Percentiles rank a stretch among this genome's conserved stretches.
Evolutionary conservation across 805 yeast species (phyloP).

Genomic region (Yarrowia phangngaensis): DNA sequence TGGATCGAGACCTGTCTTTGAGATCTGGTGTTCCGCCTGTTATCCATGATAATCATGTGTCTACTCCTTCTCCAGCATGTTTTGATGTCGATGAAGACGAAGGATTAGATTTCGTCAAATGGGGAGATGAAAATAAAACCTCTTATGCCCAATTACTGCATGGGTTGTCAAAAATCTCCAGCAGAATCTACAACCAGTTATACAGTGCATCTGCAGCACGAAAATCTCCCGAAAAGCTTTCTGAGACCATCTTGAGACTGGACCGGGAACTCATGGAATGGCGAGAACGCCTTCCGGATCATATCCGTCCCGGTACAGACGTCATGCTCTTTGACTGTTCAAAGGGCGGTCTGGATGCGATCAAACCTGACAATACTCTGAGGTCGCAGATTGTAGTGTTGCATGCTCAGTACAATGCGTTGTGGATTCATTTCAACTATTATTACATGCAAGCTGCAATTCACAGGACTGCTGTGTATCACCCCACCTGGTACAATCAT

Average conservation of each 20-base stretch:
- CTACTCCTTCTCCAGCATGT: constrained; percentile 26
- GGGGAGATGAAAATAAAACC: constrained; percentile 9
- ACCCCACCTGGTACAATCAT: constrained; percentile 31
- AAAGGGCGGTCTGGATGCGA: constrained; percentile 3
- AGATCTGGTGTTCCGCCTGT: constrained; percentile 51
- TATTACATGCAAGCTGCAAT: constrained; percentile 31
- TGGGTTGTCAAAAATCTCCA: constrained; percentile 23
- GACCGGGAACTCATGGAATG: constrained; percentile 32
- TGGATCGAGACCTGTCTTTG: constrained; percentile 46
- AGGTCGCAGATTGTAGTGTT: constrained; percentile 16
- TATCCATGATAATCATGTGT: constrained; percentile 34
- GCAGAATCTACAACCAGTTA: constrained; percentile 27
- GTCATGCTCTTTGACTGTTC: constrained; percentile 15
- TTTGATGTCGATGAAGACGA: constrained; percentile 8
- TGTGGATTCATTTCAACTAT: constrained; percentile 30
- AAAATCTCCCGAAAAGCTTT: constrained; percentile 27
- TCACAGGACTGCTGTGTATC: constrained; percentile 32
- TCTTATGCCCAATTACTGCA: constrained; percentile 20
- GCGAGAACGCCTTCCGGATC: constrained; percentile 30
- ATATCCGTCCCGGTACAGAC: constrained; percentile 29
- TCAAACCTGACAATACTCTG: constrained; percentile 1
- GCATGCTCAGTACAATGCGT: constrained; percentile 25
- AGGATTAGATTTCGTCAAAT: constrained; percentile 16
- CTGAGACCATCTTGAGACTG: constrained; percentile 27
- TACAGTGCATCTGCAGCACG: constrained; percentile 29